Percentiles rank a stretch among this genome's conserved stretches.
Evolutionary conservation across 176 grass and related monocot species (phyloP).

Genomic region (Poa annua): DNA sequence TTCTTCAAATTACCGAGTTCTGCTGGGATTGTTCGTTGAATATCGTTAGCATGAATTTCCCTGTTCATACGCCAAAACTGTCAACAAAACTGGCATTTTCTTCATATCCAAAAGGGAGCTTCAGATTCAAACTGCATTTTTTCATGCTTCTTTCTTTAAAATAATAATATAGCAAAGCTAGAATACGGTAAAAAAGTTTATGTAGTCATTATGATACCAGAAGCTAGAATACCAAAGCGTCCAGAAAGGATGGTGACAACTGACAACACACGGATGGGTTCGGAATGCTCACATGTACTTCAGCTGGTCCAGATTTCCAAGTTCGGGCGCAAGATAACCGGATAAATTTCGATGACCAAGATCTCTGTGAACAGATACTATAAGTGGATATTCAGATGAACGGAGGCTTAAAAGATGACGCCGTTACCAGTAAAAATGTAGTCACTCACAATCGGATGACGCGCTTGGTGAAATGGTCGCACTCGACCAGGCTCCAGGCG

Average conservation of each 20-base stretch:
- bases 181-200: not conserved
- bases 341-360: not conserved
- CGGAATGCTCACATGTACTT: not conserved
- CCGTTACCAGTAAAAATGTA: not conserved
- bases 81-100: not conserved
- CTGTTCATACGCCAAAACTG: not conserved
- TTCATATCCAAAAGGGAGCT: not conserved
- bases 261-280: not conserved
- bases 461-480: not conserved
- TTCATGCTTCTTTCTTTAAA: not conserved
- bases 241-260: too few relatives aligned
- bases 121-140: not conserved
- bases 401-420: not conserved
- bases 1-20: not conserved
- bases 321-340: not conserved
- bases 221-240: too few relatives aligned
- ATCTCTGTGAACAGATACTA: not conserved
- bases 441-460: not conserved
- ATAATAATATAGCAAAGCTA: not conserved
- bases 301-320: conserved; percentile 1
- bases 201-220: too few relatives aligned
- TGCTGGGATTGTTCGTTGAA: not conserved
- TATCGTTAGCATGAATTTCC: not conserved
- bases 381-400: not conserved
- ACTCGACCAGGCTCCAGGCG: not conserved